Conservation (phyloP, 306 rosid genomes). For the Glycine tomentella region DNA sequence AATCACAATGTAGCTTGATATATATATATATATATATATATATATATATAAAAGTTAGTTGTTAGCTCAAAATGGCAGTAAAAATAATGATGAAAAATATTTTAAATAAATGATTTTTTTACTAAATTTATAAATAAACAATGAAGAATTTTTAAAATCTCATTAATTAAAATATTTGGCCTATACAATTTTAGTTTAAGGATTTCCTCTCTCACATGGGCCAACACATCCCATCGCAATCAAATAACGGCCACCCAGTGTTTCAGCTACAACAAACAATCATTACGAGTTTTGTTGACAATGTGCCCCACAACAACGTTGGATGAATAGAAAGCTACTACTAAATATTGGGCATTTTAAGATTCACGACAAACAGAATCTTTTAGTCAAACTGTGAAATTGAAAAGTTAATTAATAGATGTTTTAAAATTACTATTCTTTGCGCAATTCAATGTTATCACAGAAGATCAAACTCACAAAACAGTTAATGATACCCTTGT, state of each 20-base stretch:
- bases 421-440: not conserved
- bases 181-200: not conserved
- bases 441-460: not conserved
- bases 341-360: not conserved
- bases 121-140: too few relatives aligned
- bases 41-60: too few relatives aligned
- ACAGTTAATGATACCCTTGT: not conserved
- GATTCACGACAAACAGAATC: not conserved
- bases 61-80: too few relatives aligned
- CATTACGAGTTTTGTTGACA: not conserved
- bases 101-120: too few relatives aligned
- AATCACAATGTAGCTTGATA: too few relatives aligned
- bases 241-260: not conserved
- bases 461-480: not conserved
- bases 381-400: conserved; percentile 1
- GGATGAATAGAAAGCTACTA: not conserved
- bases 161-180: too few relatives aligned
- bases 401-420: not conserved
- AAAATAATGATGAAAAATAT: too few relatives aligned
- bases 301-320: not conserved
- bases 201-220: not conserved
- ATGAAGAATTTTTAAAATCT: too few relatives aligned
- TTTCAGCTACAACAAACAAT: not conserved
- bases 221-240: not conserved
- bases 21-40: too few relatives aligned